These are phyloP conservation scores for Clonostachys rosea DNA, from an alignment of 2,329 filamentous ascomycete species.

Conservation along the genomic window DNA sequence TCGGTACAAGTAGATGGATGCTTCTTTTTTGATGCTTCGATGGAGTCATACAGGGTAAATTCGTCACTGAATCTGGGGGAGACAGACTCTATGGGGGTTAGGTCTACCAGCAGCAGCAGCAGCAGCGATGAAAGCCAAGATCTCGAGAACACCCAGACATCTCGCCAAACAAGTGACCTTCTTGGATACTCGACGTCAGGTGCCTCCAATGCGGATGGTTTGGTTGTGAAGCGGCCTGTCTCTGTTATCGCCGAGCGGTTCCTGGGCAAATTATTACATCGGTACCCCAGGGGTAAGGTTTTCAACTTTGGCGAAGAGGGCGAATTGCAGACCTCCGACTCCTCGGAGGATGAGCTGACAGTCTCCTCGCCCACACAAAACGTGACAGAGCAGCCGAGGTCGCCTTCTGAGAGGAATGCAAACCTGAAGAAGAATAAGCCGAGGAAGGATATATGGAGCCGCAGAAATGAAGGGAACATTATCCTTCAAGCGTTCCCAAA, in stretches of 20 bases:
- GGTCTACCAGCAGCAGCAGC: background rate
- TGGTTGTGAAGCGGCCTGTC: background rate
- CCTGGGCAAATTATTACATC: constrained; percentile 30
- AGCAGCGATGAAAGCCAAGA: background rate
- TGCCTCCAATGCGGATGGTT: background rate
- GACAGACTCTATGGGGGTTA: background rate
- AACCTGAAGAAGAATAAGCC: background rate
- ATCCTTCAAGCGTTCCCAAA: constrained; percentile 30
- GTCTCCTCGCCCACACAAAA: background rate
- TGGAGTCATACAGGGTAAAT: background rate
- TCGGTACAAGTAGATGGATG: constrained; percentile 33
- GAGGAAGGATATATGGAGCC: background rate
- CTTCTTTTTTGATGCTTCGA: constrained; percentile 17
- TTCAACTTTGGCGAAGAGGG: constrained; percentile 37
- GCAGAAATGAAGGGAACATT: constrained; percentile 14
- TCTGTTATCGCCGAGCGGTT: background rate
- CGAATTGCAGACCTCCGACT: constrained; percentile 20
- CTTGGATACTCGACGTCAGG: background rate
- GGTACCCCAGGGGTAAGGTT: constrained; percentile 38
- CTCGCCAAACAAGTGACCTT: background rate
- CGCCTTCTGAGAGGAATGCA: no score
- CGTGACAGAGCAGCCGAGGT: background rate
- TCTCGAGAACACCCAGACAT: background rate
- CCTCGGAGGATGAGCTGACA: constrained; percentile 11
- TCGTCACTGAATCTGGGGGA: background rate